phyloP scores from a whole-genome alignment of 2,329 filamentous ascomycete species.

The Colletotrichum horii region DNA sequence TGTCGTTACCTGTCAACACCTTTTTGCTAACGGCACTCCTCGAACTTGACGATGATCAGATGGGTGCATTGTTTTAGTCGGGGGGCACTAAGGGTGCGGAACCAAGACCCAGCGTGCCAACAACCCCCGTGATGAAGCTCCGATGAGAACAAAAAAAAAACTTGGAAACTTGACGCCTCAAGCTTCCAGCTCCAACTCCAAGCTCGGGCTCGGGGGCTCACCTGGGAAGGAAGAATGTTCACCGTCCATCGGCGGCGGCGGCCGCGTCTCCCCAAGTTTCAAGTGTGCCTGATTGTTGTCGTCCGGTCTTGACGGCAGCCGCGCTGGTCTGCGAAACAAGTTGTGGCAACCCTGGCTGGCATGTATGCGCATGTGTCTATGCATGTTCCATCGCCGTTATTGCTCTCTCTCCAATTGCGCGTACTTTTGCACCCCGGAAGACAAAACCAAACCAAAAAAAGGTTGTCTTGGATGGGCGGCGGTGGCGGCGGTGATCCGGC shows the following conservation, averaged over 20 bases:
- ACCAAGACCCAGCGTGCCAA: not conserved
- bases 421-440: not conserved
- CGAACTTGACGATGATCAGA: not conserved
- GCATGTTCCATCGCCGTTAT: not conserved
- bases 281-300: conserved; percentile 1
- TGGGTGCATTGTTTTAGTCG: not conserved
- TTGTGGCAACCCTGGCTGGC: not conserved
- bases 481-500: not conserved
- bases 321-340: not conserved
- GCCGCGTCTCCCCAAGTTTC: not conserved
- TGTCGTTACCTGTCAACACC: not conserved
- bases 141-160: not conserved
- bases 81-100: not conserved
- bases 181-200: not conserved
- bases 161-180: not conserved
- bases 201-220: not conserved
- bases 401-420: not conserved
- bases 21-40: not conserved
- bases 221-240: not conserved
- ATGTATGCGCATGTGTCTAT: not conserved
- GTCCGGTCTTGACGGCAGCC: not conserved
- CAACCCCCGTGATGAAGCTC: not conserved
- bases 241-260: not conserved
- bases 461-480: not conserved
- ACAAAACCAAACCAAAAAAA: not conserved